Evolutionary conservation across 176 grass and related monocot species (phyloP).

Genomic region (Avena insularis): DNA sequence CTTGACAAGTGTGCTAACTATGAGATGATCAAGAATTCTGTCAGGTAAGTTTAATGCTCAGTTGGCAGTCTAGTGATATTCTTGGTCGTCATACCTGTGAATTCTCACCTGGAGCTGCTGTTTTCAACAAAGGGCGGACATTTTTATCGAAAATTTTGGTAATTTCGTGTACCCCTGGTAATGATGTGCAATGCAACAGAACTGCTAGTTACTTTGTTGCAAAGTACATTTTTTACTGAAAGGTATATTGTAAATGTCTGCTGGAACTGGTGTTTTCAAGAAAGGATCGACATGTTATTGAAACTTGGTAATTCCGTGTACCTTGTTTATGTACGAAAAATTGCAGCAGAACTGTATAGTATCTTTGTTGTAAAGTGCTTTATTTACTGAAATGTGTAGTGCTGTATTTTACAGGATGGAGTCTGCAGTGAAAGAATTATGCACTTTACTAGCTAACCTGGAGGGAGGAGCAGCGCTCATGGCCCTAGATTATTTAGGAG

Average conservation of each 20-base stretch:
- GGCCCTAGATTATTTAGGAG: slow-evolving; percentile 5
- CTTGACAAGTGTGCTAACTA: slow-evolving; percentile 16
- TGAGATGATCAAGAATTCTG: slow-evolving; percentile 27
- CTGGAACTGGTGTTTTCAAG: slow-evolving; percentile 10
- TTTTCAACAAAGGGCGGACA: not conserved
- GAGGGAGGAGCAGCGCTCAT: not conserved
- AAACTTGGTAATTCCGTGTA: slow-evolving; percentile 5
- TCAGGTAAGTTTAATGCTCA: slow-evolving; percentile 9
- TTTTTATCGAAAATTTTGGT: not conserved
- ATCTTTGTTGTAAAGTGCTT: not conserved
- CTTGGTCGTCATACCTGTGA: not conserved
- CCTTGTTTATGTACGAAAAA: not conserved
- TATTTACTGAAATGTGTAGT: not conserved
- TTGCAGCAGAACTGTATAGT: not conserved
- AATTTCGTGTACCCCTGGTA: slow-evolving; percentile 1
- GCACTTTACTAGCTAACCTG: not conserved
- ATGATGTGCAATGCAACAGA: not conserved
- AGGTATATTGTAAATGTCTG: slow-evolving; percentile 14
- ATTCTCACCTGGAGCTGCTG: slow-evolving; percentile 8
- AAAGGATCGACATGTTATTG: slow-evolving; percentile 13
- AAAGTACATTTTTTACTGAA: slow-evolving; percentile 15
- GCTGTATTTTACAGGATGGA: not conserved
- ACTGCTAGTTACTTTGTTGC: slow-evolving; percentile 2
- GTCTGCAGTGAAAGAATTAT: not conserved
- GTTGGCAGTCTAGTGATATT: slow-evolving; percentile 6